phyloP scores from a whole-genome alignment of 305 asterid species.

The Plantago coronopus region DNA sequence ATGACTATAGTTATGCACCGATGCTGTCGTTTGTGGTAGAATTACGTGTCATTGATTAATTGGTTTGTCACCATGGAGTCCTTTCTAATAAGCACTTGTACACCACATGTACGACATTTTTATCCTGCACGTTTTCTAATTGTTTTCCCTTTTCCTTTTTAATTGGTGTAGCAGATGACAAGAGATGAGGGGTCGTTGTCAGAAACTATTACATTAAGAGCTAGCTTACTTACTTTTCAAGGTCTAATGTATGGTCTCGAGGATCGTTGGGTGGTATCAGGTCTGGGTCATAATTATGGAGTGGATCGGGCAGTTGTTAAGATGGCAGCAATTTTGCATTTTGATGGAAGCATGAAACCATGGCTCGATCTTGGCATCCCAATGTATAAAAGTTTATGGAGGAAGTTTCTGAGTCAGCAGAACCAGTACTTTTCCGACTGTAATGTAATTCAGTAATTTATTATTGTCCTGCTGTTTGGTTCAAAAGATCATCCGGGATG shows the following conservation, averaged over 20 bases:
- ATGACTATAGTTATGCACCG: too few relatives aligned
- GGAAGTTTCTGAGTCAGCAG: conserved; percentile 61
- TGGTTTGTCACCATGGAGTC: too few relatives aligned
- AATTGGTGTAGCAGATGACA: conserved; percentile 42
- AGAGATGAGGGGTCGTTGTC: conserved; percentile 36
- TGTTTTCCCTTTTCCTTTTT: conserved; percentile 16
- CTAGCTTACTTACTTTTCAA: conserved; percentile 68
- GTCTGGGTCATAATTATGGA: conserved; percentile 80
- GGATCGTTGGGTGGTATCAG: conserved; percentile 71
- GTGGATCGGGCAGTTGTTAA: conserved; percentile 36
- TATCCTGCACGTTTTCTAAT: conserved; percentile 11
- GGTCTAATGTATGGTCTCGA: conserved; percentile 66
- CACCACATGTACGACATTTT: conserved; percentile 7
- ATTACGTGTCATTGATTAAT: too few relatives aligned
- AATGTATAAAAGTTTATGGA: conserved; percentile 67
- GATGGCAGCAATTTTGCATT: conserved; percentile 77
- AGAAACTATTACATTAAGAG: conserved; percentile 50
- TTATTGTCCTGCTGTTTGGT: conserved; percentile 24
- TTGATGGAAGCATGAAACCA: conserved; percentile 97
- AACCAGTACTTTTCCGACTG: conserved; percentile 73
- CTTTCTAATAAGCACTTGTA: too few relatives aligned
- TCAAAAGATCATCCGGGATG: conserved; percentile 28
- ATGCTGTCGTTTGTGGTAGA: too few relatives aligned
- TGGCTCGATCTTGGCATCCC: conserved; percentile 97
- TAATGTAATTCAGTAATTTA: conserved; percentile 58